Evolutionary conservation across 495 filamentous ascomycete genomes (phyloP).

Genomic region (Monascus purpureus): DNA sequence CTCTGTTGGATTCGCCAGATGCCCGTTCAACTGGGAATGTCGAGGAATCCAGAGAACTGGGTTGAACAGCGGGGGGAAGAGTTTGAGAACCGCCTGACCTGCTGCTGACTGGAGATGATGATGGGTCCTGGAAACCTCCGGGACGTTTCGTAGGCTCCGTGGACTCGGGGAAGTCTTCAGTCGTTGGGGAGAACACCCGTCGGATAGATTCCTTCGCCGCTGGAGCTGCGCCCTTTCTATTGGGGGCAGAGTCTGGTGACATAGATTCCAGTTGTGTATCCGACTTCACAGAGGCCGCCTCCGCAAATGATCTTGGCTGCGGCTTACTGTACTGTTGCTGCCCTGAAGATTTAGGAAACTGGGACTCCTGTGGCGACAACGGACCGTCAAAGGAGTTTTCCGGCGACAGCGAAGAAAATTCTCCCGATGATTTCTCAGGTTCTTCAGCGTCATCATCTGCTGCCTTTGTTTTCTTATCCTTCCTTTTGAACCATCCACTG

Average conservation of each 20-base stretch:
- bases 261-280: slow-evolving; percentile 9
- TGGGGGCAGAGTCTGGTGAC: slow-evolving; percentile 4
- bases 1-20: neutral
- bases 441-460: slow-evolving; percentile 55
- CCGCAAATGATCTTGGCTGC: too few species aligned
- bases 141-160: slow-evolving; percentile 9
- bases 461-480: slow-evolving; percentile 69
- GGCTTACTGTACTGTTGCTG: slow-evolving; percentile 53
- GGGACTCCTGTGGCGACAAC: slow-evolving; percentile 16
- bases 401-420: slow-evolving; percentile 37
- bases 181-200: slow-evolving; percentile 22
- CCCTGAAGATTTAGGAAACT: slow-evolving; percentile 18
- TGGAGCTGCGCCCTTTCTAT: slow-evolving; percentile 3
- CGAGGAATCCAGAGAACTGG: slow-evolving; percentile 10
- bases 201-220: slow-evolving; percentile 22
- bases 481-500: slow-evolving; percentile 87
- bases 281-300: slow-evolving; percentile 22
- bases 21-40: neutral
- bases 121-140: slow-evolving; percentile 2
- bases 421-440: slow-evolving; percentile 44
- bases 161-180: slow-evolving; percentile 11
- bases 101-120: slow-evolving; percentile 3
- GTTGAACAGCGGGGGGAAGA: slow-evolving; percentile 9
- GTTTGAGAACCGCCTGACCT: too few species aligned
- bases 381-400: slow-evolving; percentile 3